phyloP scores from a whole-genome alignment of 2,329 filamentous ascomycete species.

The Aspergillus neotritici region DNA sequence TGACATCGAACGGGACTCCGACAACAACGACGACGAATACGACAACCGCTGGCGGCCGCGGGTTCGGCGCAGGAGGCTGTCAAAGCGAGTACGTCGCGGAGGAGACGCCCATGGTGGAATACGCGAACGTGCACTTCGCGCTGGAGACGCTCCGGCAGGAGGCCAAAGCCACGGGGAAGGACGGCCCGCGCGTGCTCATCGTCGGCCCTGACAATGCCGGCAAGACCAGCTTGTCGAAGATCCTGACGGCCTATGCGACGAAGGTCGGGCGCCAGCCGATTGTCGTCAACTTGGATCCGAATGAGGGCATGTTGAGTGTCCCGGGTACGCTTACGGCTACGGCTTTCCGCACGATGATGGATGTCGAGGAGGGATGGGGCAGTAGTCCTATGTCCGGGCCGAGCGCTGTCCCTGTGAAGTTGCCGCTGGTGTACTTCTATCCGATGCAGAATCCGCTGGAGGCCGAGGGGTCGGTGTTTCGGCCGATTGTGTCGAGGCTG shows the following conservation, averaged over 20 bases:
- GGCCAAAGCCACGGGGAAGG: conserved; percentile 45
- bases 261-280: conserved; percentile 68
- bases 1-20: conserved; percentile 11
- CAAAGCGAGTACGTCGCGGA: conserved; percentile 65
- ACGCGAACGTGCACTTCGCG: conserved; percentile 82
- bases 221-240: conserved; percentile 76
- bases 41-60: conserved; percentile 12
- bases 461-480: conserved; percentile 67
- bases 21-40: not conserved
- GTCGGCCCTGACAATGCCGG: conserved; percentile 72
- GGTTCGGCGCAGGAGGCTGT: conserved; percentile 53
- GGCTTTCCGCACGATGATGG: conserved; percentile 81
- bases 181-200: conserved; percentile 78
- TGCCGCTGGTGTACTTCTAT: conserved; percentile 86
- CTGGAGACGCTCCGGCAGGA: conserved; percentile 67
- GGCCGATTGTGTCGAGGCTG: conserved; percentile 66
- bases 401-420: conserved; percentile 79
- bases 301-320: conserved; percentile 69
- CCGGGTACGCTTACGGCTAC: conserved; percentile 79
- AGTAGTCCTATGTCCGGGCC: conserved; percentile 86
- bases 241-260: conserved; percentile 72
- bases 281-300: conserved; percentile 77
- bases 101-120: conserved; percentile 74
- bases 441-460: conserved; percentile 64
- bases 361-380: conserved; percentile 84